Evolutionary conservation across 345 rosid species (phyloP).

Genomic region (Eucalyptus tenuipes): DNA sequence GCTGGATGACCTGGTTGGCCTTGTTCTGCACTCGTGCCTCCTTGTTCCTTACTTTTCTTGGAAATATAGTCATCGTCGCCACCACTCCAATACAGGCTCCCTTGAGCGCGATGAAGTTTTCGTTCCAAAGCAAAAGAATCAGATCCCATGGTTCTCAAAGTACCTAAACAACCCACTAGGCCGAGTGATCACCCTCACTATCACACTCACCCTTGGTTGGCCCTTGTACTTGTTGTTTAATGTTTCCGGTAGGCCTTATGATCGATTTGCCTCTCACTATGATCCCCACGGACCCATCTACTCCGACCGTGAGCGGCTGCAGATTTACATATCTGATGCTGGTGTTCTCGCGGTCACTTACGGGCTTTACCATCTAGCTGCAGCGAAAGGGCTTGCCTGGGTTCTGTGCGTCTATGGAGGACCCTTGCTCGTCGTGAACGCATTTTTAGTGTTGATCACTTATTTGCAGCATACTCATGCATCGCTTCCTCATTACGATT

Average conservation of each 20-base stretch:
- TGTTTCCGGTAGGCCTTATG: constrained; percentile 68
- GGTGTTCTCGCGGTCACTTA: constrained; percentile 47
- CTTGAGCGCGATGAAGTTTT: constrained; percentile 81
- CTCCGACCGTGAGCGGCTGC: constrained; percentile 59
- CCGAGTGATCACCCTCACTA: constrained; percentile 24
- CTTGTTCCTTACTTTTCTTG: constrained; percentile 91
- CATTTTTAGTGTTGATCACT: constrained; percentile 59
- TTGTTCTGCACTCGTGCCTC: constrained; percentile 68
- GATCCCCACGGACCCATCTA: constrained; percentile 75
- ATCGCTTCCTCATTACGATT: constrained; percentile 68
- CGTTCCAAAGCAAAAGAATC: constrained; percentile 53
- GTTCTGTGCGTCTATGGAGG: constrained; percentile 51
- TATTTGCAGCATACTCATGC: constrained; percentile 90
- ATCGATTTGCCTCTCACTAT: constrained; percentile 62
- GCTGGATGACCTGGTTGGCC: constrained; percentile 81
- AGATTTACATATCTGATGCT: constrained; percentile 56
- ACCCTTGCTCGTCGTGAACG: constrained; percentile 62
- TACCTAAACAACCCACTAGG: constrained; percentile 75
- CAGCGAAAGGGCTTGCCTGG: constrained; percentile 51
- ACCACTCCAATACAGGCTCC: constrained; percentile 84
- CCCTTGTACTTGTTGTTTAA: constrained; percentile 78
- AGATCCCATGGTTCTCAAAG: constrained; percentile 39
- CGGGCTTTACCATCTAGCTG: constrained; percentile 39
- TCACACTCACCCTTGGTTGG: constrained; percentile 72
- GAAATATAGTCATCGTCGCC: constrained; percentile 92